A percentile compares a stretch with the other conserved stretches of the same genome.
These are phyloP conservation scores for Aspergillus kassunensis DNA, from an alignment of 495 filamentous ascomycete genomes.

Conservation along the genomic window DNA sequence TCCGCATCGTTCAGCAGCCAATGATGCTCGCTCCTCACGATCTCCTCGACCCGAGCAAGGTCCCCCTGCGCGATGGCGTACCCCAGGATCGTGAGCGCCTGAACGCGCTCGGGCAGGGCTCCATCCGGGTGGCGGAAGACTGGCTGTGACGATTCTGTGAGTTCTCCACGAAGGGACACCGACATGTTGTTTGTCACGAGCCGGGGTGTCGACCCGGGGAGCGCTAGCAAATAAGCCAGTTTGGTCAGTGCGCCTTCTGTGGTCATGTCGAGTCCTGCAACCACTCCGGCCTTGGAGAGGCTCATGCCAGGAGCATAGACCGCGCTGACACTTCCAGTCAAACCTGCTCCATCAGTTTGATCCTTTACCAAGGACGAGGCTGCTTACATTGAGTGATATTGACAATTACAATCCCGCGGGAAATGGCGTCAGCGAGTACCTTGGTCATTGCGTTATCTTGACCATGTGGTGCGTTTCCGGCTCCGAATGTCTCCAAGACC, in stretches of 20 bases:
- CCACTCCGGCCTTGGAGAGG: constrained; percentile 82
- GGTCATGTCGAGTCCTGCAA: constrained; percentile 91
- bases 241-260: constrained; percentile 93
- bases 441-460: constrained; percentile 79
- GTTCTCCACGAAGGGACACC: constrained; percentile 73
- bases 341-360: constrained; percentile 31
- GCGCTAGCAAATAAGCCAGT: constrained; percentile 79
- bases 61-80: constrained; percentile 79
- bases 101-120: constrained; percentile 40
- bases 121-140: constrained; percentile 70
- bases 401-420: constrained; percentile 80
- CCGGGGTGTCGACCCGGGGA: constrained; percentile 54
- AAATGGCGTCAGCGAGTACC: constrained; percentile 72
- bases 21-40: constrained; percentile 62
- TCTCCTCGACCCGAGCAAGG: constrained; percentile 54
- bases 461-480: constrained; percentile 86
- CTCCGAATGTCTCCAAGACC: constrained; percentile 91
- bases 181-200: constrained; percentile 72
- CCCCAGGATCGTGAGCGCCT: constrained; percentile 65
- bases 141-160: constrained; percentile 66
- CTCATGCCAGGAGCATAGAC: constrained; percentile 89
- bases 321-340: constrained; percentile 82
- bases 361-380: background rate
- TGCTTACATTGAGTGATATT: constrained; percentile 85
- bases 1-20: constrained; percentile 74